phyloP scores from a whole-genome alignment of 495 filamentous ascomycete genomes.

The Cetradonia linearis region DNA sequence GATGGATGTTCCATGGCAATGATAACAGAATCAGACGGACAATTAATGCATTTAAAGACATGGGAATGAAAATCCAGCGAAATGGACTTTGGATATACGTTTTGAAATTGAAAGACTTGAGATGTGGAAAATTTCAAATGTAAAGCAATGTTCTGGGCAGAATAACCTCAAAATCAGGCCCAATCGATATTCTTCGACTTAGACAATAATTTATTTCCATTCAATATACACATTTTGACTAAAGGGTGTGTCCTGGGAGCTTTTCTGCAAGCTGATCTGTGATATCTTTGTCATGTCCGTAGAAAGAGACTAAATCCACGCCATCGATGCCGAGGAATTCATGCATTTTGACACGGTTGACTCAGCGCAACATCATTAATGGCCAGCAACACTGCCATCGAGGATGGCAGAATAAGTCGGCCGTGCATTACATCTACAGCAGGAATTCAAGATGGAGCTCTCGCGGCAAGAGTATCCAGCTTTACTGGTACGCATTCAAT shows the following conservation, averaged over 20 bases:
- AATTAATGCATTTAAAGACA: background rate
- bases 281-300: slow-evolving; percentile 3
- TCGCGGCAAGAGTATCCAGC: slow-evolving; percentile 90
- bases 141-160: background rate
- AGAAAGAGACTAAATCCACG: background rate
- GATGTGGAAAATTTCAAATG: background rate
- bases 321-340: background rate
- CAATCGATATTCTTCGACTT: background rate
- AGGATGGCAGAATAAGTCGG: background rate
- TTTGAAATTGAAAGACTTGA: background rate
- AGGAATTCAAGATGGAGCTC: slow-evolving; percentile 51
- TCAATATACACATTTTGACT: background rate
- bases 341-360: background rate
- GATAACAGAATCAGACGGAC: background rate
- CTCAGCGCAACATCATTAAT: background rate
- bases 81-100: background rate
- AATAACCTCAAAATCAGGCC: background rate
- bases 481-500: slow-evolving; percentile 65
- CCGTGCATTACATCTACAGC: background rate
- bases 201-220: background rate
- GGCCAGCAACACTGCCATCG: background rate
- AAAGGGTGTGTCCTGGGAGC: background rate
- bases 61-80: no score
- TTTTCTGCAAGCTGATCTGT: background rate
- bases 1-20: slow-evolving; percentile 6